Percentiles rank a stretch among this genome's conserved stretches.
These are phyloP conservation scores for Hymenoscyphus occultus DNA, from an alignment of 2,329 filamentous ascomycete genomes.

Conservation along the genomic window DNA sequence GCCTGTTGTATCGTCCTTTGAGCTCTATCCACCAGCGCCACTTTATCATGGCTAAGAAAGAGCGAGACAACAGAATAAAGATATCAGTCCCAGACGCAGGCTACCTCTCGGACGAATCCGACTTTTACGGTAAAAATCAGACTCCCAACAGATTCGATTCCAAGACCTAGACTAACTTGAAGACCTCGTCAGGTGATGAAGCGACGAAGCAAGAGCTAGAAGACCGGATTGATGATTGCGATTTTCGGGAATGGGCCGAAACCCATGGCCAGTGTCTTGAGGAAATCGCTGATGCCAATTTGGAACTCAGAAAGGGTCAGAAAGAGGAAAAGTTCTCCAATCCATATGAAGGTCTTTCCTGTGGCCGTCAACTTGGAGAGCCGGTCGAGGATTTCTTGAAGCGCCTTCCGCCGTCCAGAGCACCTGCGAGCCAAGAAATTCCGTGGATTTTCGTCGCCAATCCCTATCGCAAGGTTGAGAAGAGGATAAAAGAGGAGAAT, in stretches of 20 bases:
- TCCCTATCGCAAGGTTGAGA: constrained; percentile 44
- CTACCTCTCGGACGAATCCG: constrained; percentile 45
- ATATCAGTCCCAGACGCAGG: constrained; percentile 11
- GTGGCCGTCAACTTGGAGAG: constrained; percentile 63
- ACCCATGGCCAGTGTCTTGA: constrained; percentile 36
- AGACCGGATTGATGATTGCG: constrained; percentile 49
- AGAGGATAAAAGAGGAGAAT: constrained; percentile 6
- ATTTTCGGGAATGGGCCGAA: constrained; percentile 50
- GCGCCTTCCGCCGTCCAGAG: constrained; percentile 60
- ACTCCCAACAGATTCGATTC: neutral
- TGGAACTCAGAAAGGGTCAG: constrained; percentile 13
- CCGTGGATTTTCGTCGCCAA: constrained; percentile 75
- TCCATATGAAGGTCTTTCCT: constrained; percentile 50
- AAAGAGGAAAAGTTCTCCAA: constrained; percentile 47
- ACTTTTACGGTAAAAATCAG: constrained; percentile 51
- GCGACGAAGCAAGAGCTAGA: constrained; percentile 47
- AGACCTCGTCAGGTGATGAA: constrained; percentile 50
- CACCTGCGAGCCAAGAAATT: constrained; percentile 37
- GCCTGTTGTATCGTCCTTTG: neutral
- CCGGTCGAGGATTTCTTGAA: constrained; percentile 61
- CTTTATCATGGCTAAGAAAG: constrained; percentile 21
- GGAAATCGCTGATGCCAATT: constrained; percentile 35
- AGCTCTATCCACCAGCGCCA: neutral
- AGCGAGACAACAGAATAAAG: constrained; percentile 8
- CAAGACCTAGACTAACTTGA: constrained; percentile 9